Conservation (phyloP, 2,329 filamentous ascomycete species). For the Mollisia scopiformis region DNA sequence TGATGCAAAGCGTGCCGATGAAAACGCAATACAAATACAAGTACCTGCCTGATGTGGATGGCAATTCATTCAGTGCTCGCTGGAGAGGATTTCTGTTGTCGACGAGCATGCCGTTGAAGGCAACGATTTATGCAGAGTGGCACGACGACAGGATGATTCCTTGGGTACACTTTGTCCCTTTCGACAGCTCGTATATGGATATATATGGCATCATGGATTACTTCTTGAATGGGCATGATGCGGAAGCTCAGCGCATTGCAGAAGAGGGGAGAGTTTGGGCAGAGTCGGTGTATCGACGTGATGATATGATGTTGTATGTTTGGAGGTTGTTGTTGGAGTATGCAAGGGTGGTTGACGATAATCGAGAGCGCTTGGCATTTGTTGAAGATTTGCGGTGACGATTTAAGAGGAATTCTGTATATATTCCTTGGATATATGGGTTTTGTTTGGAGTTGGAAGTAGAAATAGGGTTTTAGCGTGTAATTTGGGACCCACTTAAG, state of each 20-base stretch:
- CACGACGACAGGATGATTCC: conserved; percentile 72
- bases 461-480: background rate
- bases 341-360: background rate
- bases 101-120: conserved; percentile 71
- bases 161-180: conserved; percentile 79
- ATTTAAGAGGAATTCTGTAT: background rate
- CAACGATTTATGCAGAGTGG: conserved; percentile 77
- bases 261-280: background rate
- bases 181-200: conserved; percentile 73
- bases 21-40: conserved; percentile 49
- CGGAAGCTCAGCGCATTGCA: background rate
- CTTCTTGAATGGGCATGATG: conserved; percentile 52
- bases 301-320: background rate
- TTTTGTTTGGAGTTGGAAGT: background rate
- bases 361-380: background rate
- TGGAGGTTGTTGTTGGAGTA: background rate
- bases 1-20: background rate
- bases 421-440: background rate
- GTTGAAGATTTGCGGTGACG: background rate
- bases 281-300: background rate
- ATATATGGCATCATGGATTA: conserved; percentile 74
- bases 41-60: conserved; percentile 75
- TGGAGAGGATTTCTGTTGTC: conserved; percentile 69
- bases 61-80: conserved; percentile 68
- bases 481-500: too few species aligned